Conservation (phyloP, 129 eudicot genomes). For the Cynara cardunculus region DNA sequence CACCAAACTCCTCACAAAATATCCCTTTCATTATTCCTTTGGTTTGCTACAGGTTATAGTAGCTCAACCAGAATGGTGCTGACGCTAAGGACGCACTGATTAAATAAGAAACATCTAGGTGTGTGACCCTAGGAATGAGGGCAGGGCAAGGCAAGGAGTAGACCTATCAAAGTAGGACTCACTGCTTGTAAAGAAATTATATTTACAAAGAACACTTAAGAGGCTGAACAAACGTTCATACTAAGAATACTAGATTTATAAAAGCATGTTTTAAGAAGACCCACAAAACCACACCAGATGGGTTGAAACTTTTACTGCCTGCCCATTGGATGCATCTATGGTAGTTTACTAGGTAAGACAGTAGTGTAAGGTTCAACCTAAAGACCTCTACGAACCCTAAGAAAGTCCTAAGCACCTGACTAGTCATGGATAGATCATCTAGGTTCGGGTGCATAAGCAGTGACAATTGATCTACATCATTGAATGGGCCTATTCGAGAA, state of each 20-base stretch:
- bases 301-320: background rate
- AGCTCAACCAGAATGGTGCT: background rate
- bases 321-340: background rate
- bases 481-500: too few species aligned
- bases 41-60: background rate
- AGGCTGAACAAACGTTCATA: background rate
- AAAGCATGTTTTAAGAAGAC: too few species aligned
- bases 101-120: background rate
- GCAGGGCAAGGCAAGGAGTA: background rate
- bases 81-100: background rate
- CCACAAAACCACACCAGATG: background rate
- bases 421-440: too few species aligned
- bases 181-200: background rate
- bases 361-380: background rate
- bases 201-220: background rate
- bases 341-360: background rate
- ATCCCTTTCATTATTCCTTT: background rate
- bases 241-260: too few species aligned
- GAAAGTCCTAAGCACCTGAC: background rate
- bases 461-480: too few species aligned
- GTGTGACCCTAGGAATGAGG: background rate
- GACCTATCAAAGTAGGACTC: background rate
- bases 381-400: background rate
- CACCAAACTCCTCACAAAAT: background rate
- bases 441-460: too few species aligned